phyloP scores from a whole-genome alignment of 345 rosid species.

The Conringia planisiliqua region DNA sequence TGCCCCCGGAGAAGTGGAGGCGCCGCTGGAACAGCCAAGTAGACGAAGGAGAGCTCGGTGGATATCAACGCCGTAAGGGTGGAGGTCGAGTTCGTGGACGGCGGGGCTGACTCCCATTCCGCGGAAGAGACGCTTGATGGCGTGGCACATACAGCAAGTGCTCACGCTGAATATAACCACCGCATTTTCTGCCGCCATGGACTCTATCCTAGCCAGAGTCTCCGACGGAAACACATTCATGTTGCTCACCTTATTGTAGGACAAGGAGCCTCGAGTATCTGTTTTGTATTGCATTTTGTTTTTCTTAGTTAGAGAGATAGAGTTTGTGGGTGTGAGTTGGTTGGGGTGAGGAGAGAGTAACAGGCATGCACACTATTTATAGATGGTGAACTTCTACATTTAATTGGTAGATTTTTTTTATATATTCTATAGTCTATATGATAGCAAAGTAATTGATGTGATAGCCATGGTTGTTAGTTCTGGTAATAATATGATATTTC shows the following conservation, averaged over 20 bases:
- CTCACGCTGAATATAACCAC: conserved; percentile 82
- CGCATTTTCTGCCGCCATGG: conserved; percentile 59
- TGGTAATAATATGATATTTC: not conserved
- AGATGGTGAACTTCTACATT: not conserved
- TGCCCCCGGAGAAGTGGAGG: conserved; percentile 30
- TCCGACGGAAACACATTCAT: conserved; percentile 31
- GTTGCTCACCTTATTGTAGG: conserved; percentile 21
- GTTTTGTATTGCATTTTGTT: conserved; percentile 30
- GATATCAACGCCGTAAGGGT: conserved; percentile 36
- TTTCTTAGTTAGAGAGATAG: not conserved
- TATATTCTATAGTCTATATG: conserved; percentile 8
- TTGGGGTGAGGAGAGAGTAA: not conserved
- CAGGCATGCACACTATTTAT: conserved; percentile 23
- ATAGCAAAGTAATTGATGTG: conserved; percentile 24
- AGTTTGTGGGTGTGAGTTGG: not conserved
- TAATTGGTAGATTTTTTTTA: not conserved
- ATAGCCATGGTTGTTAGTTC: conserved; percentile 12
- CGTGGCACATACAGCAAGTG: conserved; percentile 96
- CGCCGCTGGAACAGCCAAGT: conserved; percentile 46
- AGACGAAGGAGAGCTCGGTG: conserved; percentile 37
- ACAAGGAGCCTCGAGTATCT: conserved; percentile 15
- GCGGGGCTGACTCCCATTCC: conserved; percentile 88
- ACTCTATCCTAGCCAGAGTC: conserved; percentile 24
- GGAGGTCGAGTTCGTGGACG: conserved; percentile 72
- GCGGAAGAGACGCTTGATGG: conserved; percentile 82